Conservation (phyloP, 164 flowering plant genomes). For the Aristolochia fimbriata region DNA sequence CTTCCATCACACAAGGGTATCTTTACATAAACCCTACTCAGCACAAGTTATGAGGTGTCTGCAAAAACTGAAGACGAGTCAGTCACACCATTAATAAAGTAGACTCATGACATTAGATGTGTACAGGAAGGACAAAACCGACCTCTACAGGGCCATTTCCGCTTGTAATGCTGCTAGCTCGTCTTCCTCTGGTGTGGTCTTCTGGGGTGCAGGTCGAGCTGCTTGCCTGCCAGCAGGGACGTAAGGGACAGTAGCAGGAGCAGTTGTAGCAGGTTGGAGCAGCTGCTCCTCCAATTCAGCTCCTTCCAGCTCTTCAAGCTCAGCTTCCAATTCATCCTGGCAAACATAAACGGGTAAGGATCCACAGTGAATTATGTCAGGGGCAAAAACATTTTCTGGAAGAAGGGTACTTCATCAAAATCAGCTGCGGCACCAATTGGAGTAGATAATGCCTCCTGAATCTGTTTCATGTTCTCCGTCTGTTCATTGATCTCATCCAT, state of each 20-base stretch:
- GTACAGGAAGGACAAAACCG: background rate
- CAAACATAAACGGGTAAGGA: conserved; percentile 1
- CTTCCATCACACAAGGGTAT: background rate
- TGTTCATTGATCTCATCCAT: conserved; percentile 55
- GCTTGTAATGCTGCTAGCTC: conserved; percentile 42
- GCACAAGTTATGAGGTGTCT: background rate
- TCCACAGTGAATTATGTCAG: background rate
- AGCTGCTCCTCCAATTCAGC: conserved; percentile 47
- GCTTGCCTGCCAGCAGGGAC: conserved; percentile 30
- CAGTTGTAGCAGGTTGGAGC: conserved; percentile 36
- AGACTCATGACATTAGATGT: background rate
- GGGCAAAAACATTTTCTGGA: background rate
- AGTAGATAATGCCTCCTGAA: conserved; percentile 37
- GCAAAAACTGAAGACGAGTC: background rate
- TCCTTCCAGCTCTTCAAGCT: conserved; percentile 44
- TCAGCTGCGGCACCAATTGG: conserved; percentile 43
- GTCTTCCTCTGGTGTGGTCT: conserved; percentile 35
- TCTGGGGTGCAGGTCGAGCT: conserved; percentile 25
- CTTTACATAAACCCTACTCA: background rate
- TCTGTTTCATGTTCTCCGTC: conserved; percentile 48
- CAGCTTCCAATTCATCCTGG: conserved; percentile 49
- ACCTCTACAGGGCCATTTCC: conserved; percentile 38
- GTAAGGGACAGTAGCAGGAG: conserved; percentile 25
- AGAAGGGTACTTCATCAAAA: conserved; percentile 29
- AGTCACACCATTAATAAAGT: background rate